Evolutionary conservation across 202 grass and related monocot genomes (phyloP), one percentile per base, ranked within the genome.

Genomic region (Cymbopogon flexuosus): DNA sequence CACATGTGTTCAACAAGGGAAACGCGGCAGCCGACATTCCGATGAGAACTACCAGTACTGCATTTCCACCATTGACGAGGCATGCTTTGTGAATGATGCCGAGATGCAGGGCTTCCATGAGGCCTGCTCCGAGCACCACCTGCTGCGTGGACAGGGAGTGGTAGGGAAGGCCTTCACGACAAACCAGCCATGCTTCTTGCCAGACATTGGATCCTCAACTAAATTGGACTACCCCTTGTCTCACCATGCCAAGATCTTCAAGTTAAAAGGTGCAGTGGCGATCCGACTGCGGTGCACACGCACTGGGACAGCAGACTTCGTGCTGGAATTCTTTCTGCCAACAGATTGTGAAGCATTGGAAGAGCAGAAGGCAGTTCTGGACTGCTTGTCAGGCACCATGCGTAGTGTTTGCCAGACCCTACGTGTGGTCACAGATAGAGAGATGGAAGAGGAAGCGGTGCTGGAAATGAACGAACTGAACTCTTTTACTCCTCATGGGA

Each of bases 311-410:
- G 88, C 85, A 3, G 89, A 97, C 46, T 97, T 94, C 39, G 94
- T 97, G 65, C 70, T 97, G 60, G 94, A 97, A 68, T 97, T 97
- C 45, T 97, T 94, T 65, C 83, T 97, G 47, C 94, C 94, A 56
- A 66, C 77, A n/a, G 58, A 81, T 23, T 92, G 87, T 66, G 73
- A 89, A 74, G 70, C 72, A 27, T 79, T 87, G 5, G 85, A 89
- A 78, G 89, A 94, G 46, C 91, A 97, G 84, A 98, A 92, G 61
- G 57, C 65, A 72, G 65, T 98, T 79, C 86, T 98, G 56, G 84
- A 94, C 77, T 93, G 90, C 49, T 87, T 98, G 62, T 98, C 96
- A 35, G 72, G 52, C 39, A 93, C 92, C 58, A 69, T 98, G 79
- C 84, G 83, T 70, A 84, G 75, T 77, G 68, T 85, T 93, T 98